Base-by-base conservation (phyloP, 257 asterid species). In the Solanum virginianum region DNA sequence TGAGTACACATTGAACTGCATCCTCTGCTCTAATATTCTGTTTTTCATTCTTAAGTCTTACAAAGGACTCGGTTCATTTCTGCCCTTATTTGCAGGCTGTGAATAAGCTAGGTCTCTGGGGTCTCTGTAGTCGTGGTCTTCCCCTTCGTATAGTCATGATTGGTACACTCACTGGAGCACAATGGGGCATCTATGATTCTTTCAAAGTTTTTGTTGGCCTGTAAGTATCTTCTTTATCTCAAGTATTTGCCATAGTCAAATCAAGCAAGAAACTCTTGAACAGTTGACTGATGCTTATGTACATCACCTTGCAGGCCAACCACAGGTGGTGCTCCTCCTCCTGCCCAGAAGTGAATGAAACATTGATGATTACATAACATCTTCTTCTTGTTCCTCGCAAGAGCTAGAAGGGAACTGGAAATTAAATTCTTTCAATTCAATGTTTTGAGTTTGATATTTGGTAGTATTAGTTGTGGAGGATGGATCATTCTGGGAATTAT, bases 121-220 rank as follows among this genome's bases (percentile, higher is more conserved):
- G 90, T 18, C 66, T 89, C 63, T 87, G 83, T 16, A 89, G 88
- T 47, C 91, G 87, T 3, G 91, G 90, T 24, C 90, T 95, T 87
- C 98, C 98, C 75, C 93, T 93, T 45, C 97, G 98, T 20, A 86
- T 89, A 24, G 63, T 89, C 87, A 89, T 89, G 89, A 89, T 89
- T 29, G 91, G 90, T 7, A 91, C 97, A 26, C 97, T 95, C 45
- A 95, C 98, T 0, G 98, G 97, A 85, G 92, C 91, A 41, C 97
- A 95, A 86, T 95, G 98, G 98, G 94, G 90, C 74, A 93, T 95
- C 82, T 93, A 95, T 47, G 98, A 95, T 70, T 88, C 97, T 13
- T 93, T 87, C 90, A 95, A 95, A 89, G 98, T 95, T 86, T 92
- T 85, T 3, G 87, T 92, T 65, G 97, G 98, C 56, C 89, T 94